phyloP scores from a whole-genome alignment of 805 yeast genomes.

The Candida nitratophila region DNA sequence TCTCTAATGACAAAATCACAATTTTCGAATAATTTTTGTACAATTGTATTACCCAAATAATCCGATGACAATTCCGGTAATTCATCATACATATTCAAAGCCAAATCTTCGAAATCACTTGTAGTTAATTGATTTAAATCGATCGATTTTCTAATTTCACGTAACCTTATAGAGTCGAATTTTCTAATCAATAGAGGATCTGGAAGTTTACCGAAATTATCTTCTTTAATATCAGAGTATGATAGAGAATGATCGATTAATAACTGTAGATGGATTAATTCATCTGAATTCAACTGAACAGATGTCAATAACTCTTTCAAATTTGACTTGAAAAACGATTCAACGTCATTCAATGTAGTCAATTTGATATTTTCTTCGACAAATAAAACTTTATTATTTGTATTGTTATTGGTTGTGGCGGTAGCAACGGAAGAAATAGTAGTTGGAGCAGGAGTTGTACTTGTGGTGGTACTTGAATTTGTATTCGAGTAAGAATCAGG shows the following conservation, averaged over 20 bases:
- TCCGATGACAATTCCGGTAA: conserved; percentile 88
- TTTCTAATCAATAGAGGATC: conserved; percentile 61
- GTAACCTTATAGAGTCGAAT: conserved; percentile 80
- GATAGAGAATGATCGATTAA: conserved; percentile 36
- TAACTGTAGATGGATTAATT: conserved; percentile 34
- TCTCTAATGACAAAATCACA: conserved; percentile 68
- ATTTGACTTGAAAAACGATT: conserved; percentile 11
- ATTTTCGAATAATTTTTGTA: conserved; percentile 78
- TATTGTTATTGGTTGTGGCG: neutral
- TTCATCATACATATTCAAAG: conserved; percentile 79
- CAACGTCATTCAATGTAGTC: conserved; percentile 16
- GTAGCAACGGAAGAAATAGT: neutral
- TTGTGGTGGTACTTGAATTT: conserved; percentile 12
- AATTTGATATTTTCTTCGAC: conserved; percentile 8
- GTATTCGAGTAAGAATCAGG: no score
- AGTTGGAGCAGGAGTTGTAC: neutral
- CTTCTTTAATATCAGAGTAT: conserved; percentile 37
- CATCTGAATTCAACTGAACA: conserved; percentile 34
- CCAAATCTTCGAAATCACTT: conserved; percentile 71
- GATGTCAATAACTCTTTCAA: conserved; percentile 4
- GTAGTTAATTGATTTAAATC: conserved; percentile 48
- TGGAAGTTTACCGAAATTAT: conserved; percentile 69
- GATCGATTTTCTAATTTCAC: conserved; percentile 76
- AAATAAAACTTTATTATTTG: neutral
- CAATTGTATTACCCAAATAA: conserved; percentile 92